Conservation (phyloP, 2,329 filamentous ascomycete species). For the Thielaviopsis euricoi region DNA sequence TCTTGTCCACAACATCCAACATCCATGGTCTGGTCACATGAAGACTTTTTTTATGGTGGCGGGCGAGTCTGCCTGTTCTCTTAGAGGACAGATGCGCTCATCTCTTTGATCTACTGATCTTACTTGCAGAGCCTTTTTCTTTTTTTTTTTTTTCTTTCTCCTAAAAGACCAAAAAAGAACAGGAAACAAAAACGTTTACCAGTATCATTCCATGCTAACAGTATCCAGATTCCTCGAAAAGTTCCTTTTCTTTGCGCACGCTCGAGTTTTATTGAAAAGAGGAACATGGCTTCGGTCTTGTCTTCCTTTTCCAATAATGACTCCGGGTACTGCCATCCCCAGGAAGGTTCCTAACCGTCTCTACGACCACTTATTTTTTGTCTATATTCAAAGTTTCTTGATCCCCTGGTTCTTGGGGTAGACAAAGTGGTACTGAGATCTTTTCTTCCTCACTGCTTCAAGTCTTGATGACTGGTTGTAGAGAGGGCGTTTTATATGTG, state of each 20-base stretch:
- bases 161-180: no score
- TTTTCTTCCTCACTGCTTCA: conserved; percentile 13
- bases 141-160: background rate
- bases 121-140: background rate
- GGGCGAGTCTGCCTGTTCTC: background rate
- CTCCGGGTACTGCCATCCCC: background rate
- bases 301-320: background rate
- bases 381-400: background rate
- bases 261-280: background rate
- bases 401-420: background rate
- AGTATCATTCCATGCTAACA: background rate
- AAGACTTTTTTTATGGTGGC: background rate
- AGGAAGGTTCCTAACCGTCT: background rate
- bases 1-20: background rate
- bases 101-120: background rate
- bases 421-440: conserved; percentile 4
- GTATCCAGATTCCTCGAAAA: background rate
- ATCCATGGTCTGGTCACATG: background rate
- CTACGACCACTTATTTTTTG: background rate
- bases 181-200: no score
- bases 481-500: conserved; percentile 8
- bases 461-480: conserved; percentile 11
- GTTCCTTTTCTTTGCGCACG: background rate
- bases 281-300: background rate
- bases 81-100: background rate